Base-by-base conservation (phyloP, 2,329 filamentous ascomycete genomes). In the Botrytis elliptica region DNA sequence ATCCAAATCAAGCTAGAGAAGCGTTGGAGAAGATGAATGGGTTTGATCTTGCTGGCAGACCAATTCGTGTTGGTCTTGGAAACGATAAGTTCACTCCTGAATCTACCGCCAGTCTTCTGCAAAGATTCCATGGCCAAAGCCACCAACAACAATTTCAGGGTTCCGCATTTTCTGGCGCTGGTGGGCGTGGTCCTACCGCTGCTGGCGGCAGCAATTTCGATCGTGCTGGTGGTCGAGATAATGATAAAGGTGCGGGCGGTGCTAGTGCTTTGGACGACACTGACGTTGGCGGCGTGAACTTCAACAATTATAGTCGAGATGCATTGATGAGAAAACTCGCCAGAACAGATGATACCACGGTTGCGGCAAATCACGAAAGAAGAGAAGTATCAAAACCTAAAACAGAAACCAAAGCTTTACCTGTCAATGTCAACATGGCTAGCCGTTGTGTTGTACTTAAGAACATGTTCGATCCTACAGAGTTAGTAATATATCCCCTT, bases 31-130 rank as follows among this genome's bases (percentile, higher is more conserved):
- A 98, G 85, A 98, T 99, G 95, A 99, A 99, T 84, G 95, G 95
- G 77, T 99, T 98, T 85, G 96, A 98, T 85, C 91, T 99, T 79
- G 96, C 96, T 80, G 95, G 95, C 84, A 95, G 96, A 82, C 94
- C 95, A 77, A 98, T 99, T 83, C 94, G 96, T 82, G 97, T 99
- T 84, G 96, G 96, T 84, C 93, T 99, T 86, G 96, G 96, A 85
- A 99, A 98, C 86, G 96, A 99, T 93, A 98, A 98, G 90, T 98
- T 98, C 85, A 98, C 95, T 84, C 93, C 95, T 81, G 96, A 98
- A 86, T 96, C 94, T 84, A 97, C 94, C 84, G 92, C 94, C 83
- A 95, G 93, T 85, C 89, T 97, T 82, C 86, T 97, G 82, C 94
- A 97, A 86, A 94, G 94, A 85, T 97, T 97, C 86, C 92, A 94